A percentile compares a stretch with the other conserved stretches of the same genome.
Conservation (phyloP, 2,329 filamentous ascomycete species). For the Pestalotiopsis sp. region DNA sequence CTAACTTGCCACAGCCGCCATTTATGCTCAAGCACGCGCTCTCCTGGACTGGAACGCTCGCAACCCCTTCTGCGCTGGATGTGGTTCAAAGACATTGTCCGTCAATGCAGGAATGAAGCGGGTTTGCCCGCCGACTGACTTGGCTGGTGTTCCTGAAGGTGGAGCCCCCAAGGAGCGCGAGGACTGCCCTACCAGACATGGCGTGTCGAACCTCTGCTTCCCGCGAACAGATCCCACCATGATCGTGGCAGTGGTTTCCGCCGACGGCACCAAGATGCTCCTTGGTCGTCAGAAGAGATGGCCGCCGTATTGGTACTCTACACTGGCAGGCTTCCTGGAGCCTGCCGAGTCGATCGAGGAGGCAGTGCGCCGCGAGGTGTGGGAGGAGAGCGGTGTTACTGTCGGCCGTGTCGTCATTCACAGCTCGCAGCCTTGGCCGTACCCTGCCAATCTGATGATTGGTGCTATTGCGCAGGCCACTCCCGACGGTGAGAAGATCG, state of each 20-base stretch:
- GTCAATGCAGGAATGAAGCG: conserved; percentile 82
- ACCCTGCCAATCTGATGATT: conserved; percentile 84
- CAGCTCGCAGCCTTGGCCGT: conserved; percentile 86
- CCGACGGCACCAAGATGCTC: conserved; percentile 75
- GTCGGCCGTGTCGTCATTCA: conserved; percentile 81
- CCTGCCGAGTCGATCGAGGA: conserved; percentile 85
- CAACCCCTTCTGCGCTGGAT: conserved; percentile 89
- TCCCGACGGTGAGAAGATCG: conserved; percentile 76
- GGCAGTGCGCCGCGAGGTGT: conserved; percentile 80
- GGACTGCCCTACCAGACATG: conserved; percentile 79
- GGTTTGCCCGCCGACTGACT: conserved; percentile 73
- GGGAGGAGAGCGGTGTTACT: conserved; percentile 80
- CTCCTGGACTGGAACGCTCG: conserved; percentile 93
- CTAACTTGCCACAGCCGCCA: conserved; percentile 63
- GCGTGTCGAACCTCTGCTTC: conserved; percentile 89
- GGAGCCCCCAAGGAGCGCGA: conserved; percentile 55
- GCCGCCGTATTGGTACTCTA: conserved; percentile 85
- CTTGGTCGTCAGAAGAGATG: conserved; percentile 85
- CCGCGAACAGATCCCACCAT: conserved; percentile 92
- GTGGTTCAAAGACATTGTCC: conserved; percentile 80
- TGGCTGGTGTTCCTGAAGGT: conserved; percentile 43
- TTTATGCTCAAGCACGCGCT: conserved; percentile 87
- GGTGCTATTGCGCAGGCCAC: conserved; percentile 85
- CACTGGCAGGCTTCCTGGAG: conserved; percentile 85
- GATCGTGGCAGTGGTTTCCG: conserved; percentile 89